Evolutionary conservation across 352 stramenopile genomes (phyloP).

Genomic region (Phytopythium litorale): DNA sequence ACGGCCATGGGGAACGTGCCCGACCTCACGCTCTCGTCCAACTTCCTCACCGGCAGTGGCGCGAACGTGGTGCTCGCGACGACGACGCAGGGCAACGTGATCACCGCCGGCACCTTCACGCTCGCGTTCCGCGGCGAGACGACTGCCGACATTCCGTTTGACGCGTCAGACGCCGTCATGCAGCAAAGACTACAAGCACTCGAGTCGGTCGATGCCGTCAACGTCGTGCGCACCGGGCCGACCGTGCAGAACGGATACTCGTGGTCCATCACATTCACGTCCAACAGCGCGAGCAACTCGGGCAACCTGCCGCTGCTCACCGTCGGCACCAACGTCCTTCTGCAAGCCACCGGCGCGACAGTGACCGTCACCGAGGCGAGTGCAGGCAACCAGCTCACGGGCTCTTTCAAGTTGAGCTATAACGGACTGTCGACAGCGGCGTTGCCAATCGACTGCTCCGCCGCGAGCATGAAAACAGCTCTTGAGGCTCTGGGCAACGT

Average conservation of each 20-base stretch:
- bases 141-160: conserved; percentile 80
- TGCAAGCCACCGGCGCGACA: conserved; percentile 30
- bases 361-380: conserved; percentile 31
- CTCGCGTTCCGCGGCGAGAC: conserved; percentile 87
- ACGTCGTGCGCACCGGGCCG: conserved; percentile 46
- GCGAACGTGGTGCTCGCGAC: conserved; percentile 72
- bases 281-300: conserved; percentile 36
- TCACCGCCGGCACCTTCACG: conserved; percentile 88
- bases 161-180: conserved; percentile 71
- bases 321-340: conserved; percentile 30
- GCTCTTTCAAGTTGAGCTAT: conserved; percentile 61
- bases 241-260: conserved; percentile 60
- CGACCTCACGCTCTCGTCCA: conserved; percentile 55
- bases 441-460: conserved; percentile 76
- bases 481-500: conserved; percentile 46
- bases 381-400: conserved; percentile 65
- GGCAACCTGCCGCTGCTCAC: conserved; percentile 59
- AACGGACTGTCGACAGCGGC: conserved; percentile 45
- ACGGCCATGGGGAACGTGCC: conserved; percentile 60
- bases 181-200: conserved; percentile 58
- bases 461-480: conserved; percentile 59
- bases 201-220: conserved; percentile 53
- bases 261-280: conserved; percentile 82
- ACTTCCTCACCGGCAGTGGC: conserved; percentile 63
- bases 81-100: conserved; percentile 53